phyloP scores from a whole-genome alignment of 1,139 yeast species.

The Yamadazyma trypodendri region DNA sequence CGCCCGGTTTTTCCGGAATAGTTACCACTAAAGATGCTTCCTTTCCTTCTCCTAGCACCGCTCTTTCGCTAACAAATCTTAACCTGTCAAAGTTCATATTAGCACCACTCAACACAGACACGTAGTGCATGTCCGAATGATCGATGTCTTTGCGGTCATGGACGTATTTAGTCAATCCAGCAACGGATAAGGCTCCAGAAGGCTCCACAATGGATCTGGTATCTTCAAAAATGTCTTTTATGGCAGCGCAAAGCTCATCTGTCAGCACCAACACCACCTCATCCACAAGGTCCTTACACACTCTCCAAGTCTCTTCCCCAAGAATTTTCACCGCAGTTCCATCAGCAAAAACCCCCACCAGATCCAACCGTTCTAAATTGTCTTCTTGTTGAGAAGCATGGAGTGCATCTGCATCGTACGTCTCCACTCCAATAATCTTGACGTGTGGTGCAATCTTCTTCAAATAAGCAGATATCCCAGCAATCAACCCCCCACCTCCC shows the following conservation, averaged over 20 bases:
- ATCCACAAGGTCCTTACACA: slow-evolving; percentile 76
- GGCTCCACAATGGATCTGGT: slow-evolving; percentile 95
- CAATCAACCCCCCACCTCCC: slow-evolving; percentile 96
- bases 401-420: slow-evolving; percentile 91
- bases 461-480: slow-evolving; percentile 87
- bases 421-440: slow-evolving; percentile 92
- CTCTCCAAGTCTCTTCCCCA: slow-evolving; percentile 89
- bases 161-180: slow-evolving; percentile 86
- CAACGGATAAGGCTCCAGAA: slow-evolving; percentile 93
- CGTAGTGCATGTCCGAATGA: slow-evolving; percentile 71
- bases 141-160: slow-evolving; percentile 63
- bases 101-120: slow-evolving; percentile 86
- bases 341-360: slow-evolving; percentile 98
- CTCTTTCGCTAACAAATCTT: slow-evolving; percentile 96
- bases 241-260: slow-evolving; percentile 97
- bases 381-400: slow-evolving; percentile 64
- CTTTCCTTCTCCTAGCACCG: slow-evolving; percentile 95
- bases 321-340: slow-evolving; percentile 95
- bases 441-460: slow-evolving; percentile 98
- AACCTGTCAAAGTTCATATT: slow-evolving; percentile 96
- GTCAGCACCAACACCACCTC: slow-evolving; percentile 86
- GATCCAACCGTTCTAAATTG: slow-evolving; percentile 53
- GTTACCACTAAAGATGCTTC: slow-evolving; percentile 90
- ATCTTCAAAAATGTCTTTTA: slow-evolving; percentile 93
- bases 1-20: slow-evolving; percentile 91